Evolutionary conservation across 2,329 filamentous ascomycete species (phyloP), one percentile per base, ranked within the genome.

Genomic region (Lizonia empirigonia): DNA sequence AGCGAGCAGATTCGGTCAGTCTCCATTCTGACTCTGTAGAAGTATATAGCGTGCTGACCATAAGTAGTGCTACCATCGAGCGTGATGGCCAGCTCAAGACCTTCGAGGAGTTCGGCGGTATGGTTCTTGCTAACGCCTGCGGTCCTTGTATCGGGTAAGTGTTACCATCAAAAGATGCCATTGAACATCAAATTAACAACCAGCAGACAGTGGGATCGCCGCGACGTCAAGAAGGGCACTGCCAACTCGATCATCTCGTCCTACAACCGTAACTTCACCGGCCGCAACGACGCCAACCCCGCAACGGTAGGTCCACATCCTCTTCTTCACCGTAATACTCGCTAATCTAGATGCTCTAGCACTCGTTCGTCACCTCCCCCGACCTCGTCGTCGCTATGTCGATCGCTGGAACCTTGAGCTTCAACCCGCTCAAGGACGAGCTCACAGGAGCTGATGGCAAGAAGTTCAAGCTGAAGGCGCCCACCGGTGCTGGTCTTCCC

Each of bases 201-300:
- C 3, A 9, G 30, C 55, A 65, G 71, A 58, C 93, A 97, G 78
- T 97, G 94, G 94, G 91, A 97, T 72, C 89, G 94, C 64, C 82
- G 80, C 62, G 93, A 97, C 66, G 91, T 97, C 49, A 89, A 92
- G 84, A 97, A 97, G 85, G 93, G 93, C 63, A 87, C 90, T 67
- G 81, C 91, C 69, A 99, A 99, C 86, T 95, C 91, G 6, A 99
- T 99, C 75, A 82, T 99, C 74, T 97, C 92, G 37, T 97, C 94
- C 22, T 99, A 97, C 87, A 99, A 99, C 88, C 91, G 94, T 78
- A 97, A 99, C 86, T 97, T 99, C 82, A 97, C 93, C 56, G 93
- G 93, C 63, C 91, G 94, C 74, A 97, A 97, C 77, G 92, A 96
- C 66, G 91, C 90, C 63, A 97, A 96, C 83, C 91, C 91, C 32